Base-by-base conservation (phyloP, 1,284 basidiomycete species). In the Rugosomyces carneus region DNA sequence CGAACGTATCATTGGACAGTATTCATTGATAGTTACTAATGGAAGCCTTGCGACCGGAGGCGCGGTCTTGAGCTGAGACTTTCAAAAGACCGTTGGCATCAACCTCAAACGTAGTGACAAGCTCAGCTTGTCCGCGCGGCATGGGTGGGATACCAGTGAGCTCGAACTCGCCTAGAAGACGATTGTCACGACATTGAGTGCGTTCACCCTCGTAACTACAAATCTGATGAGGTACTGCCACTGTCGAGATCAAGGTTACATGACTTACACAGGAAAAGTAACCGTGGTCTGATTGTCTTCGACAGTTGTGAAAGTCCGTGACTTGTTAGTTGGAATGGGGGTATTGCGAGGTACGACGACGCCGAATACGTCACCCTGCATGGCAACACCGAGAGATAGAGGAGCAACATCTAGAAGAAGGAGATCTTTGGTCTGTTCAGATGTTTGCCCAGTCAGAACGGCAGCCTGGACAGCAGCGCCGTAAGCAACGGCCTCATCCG, bases 271-370 rank as follows among this genome's bases (percentile, higher is more conserved):
- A 58, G 92, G 93, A 89, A 97, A 95, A 53, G 91, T 93, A 71
- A 97, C 93, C 47, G 86, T 90, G 52, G 93, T 94, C 73, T 97
- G 93, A 78, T 97, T 97, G 79, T 97, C 94, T 78, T 95, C 92
- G 55, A 95, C 92, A 42, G 94, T 97, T 57, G 93, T 95, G 80
- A 97, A 97, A 47, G 85, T 87, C 63, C 92, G 79, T 38, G 90
- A 93, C 76, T 96, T 96, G 81, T 93, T 95, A 67, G 93, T 91
- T 50, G 94, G 93, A 68, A 97, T 94, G 58, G 93, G 89, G 54
- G 94, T 96, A 79, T 97, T 97, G 61, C 94, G 88, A 62, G 92
- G 92, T 60, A 97, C 89, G 62, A 97, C 91, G 54, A 93, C 84
- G 75, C 92, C 93, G 68, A 97, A 95, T 65, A 96, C 89, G 66